A percentile compares a stretch with the other conserved stretches of the same genome.
Conservation (phyloP, 2,329 filamentous ascomycete genomes). For the Diaporthe sp. region DNA sequence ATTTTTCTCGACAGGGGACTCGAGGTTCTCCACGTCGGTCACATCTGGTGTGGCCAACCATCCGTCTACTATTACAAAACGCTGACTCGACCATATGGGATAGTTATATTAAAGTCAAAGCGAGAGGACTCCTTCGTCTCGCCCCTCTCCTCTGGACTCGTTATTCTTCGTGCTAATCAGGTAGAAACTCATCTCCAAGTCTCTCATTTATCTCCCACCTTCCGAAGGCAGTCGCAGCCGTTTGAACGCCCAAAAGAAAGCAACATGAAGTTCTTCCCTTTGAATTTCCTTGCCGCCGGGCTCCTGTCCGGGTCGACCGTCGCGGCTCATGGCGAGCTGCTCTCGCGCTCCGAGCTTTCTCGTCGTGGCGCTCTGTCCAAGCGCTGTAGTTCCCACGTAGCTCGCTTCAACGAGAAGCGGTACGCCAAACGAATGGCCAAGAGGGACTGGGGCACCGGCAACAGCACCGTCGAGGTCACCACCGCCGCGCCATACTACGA, state of each 20-base stretch:
- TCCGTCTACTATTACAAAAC: neutral
- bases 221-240: neutral
- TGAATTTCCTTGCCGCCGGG: neutral
- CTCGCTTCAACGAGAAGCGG: conserved; percentile 30
- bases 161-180: neutral
- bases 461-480: conserved; percentile 21
- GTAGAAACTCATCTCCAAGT: neutral
- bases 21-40: neutral
- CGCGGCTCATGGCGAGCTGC: neutral
- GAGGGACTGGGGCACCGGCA: conserved; percentile 4
- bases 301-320: neutral
- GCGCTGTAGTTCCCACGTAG: conserved; percentile 14
- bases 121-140: neutral
- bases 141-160: neutral
- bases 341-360: conserved; percentile 14
- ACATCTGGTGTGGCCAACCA: neutral
- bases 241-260: accelerated
- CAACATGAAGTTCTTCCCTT: neutral
- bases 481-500: conserved; percentile 35
- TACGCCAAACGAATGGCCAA: conserved; percentile 15
- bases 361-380: conserved; percentile 16
- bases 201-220: neutral
- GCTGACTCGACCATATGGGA: neutral
- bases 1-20: neutral
- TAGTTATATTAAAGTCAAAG: neutral